Conservation (phyloP, 2,329 filamentous ascomycete genomes). For the Teratosphaeria pseudoeucalypti region DNA sequence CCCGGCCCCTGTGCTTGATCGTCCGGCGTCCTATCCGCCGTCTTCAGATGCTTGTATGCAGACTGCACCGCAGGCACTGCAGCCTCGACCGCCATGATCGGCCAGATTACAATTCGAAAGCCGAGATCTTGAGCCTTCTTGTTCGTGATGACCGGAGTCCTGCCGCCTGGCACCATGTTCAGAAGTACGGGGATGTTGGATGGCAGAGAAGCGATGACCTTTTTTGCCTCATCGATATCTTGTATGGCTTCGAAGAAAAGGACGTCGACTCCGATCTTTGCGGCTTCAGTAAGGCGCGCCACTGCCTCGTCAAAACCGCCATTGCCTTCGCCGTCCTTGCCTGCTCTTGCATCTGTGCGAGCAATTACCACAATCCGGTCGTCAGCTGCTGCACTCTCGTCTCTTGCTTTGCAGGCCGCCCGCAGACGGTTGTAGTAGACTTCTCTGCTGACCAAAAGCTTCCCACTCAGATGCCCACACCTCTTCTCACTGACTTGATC, state of each 20-base stretch:
- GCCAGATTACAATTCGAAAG: conserved; percentile 50
- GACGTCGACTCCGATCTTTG: conserved; percentile 48
- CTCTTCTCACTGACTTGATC: conserved; percentile 54
- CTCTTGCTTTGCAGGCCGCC: conserved; percentile 43
- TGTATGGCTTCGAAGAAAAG: conserved; percentile 51
- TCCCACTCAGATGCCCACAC: conserved; percentile 54
- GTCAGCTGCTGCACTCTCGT: conserved; percentile 38
- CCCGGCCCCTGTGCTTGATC: conserved; percentile 32
- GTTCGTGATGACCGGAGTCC: conserved; percentile 44
- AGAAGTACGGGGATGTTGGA: conserved; percentile 42
- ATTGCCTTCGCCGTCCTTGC: conserved; percentile 19
- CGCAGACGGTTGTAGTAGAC: conserved; percentile 47
- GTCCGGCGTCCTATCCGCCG: conserved; percentile 29
- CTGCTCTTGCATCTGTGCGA: conserved; percentile 51
- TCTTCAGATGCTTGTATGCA: conserved; percentile 22
- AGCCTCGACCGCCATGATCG: conserved; percentile 40
- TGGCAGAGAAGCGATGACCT: conserved; percentile 36
- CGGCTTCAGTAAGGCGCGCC: conserved; percentile 39
- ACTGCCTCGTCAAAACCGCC: conserved; percentile 49
- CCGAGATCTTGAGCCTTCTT: conserved; percentile 46
- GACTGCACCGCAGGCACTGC: conserved; percentile 24
- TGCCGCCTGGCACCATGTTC: conserved; percentile 49
- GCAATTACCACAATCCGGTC: conserved; percentile 51
- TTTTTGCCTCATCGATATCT: conserved; percentile 40
- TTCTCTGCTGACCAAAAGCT: conserved; percentile 45